Evolutionary conservation across 495 filamentous ascomycete genomes (phyloP).

Genomic region (Symbiotaphrina buchneri): DNA sequence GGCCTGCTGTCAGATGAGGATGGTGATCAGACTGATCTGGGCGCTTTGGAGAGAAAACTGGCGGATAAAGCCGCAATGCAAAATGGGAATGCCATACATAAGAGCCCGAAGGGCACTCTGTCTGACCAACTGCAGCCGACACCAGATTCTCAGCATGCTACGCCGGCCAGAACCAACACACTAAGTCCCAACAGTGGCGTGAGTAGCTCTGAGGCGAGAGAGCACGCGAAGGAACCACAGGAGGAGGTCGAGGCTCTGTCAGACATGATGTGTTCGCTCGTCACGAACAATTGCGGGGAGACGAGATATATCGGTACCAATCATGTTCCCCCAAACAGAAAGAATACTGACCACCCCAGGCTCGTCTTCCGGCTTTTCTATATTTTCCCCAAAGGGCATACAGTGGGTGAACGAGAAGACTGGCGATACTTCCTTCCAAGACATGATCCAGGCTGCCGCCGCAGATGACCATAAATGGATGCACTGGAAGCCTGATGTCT

Average conservation of each 20-base stretch:
- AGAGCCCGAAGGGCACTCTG: too few relatives aligned
- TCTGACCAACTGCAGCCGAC: too few relatives aligned
- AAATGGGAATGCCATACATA: conserved; percentile 10
- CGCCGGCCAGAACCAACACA: background rate
- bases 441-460: conserved; percentile 71
- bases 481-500: conserved; percentile 91
- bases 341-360: conserved; percentile 23
- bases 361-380: conserved; percentile 94
- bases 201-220: conserved; percentile 7
- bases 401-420: conserved; percentile 99
- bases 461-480: conserved; percentile 84
- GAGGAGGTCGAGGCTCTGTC: conserved; percentile 74
- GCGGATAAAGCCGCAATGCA: conserved; percentile 31
- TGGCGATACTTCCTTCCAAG: conserved; percentile 80
- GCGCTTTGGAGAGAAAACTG: conserved; percentile 63
- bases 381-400: conserved; percentile 93
- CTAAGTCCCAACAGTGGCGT: conserved; percentile 5
- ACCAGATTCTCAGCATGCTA: background rate
- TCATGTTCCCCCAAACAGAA: background rate
- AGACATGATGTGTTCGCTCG: conserved; percentile 97
- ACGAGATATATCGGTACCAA: conserved; percentile 81
- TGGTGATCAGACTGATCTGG: conserved; percentile 71
- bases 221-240: conserved; percentile 16
- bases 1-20: conserved; percentile 77
- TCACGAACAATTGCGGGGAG: conserved; percentile 94